Percentiles rank a stretch among this genome's conserved stretches.
Evolutionary conservation across 352 stramenopile species (phyloP).

Genomic region (Pythium rhizo-oryzae): DNA sequence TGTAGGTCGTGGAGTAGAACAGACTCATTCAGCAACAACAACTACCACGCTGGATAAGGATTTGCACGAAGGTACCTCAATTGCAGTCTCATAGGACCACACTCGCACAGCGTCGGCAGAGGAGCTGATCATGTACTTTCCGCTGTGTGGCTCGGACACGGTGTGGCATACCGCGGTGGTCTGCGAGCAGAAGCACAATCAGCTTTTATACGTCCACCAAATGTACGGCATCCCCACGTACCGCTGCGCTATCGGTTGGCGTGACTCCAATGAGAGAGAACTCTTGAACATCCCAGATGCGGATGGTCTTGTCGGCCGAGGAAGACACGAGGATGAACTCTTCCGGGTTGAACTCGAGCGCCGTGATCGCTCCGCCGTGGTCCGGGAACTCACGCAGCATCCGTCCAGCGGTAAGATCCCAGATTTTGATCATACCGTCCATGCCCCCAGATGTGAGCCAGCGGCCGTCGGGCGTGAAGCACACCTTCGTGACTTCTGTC

Average conservation of each 20-base stretch:
- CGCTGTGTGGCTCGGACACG: constrained; percentile 70
- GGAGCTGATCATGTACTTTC: constrained; percentile 80
- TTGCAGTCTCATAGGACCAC: constrained; percentile 85
- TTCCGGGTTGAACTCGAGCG: constrained; percentile 84
- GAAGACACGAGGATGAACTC: constrained; percentile 87
- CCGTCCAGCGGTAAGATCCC: constrained; percentile 81
- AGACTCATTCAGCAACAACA: no score
- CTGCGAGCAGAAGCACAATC: constrained; percentile 27
- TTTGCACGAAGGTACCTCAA: constrained; percentile 45
- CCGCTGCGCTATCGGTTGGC: constrained; percentile 70
- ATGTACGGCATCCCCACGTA: constrained; percentile 27
- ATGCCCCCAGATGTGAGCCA: constrained; percentile 81
- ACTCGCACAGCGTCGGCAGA: constrained; percentile 78
- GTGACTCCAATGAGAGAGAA: constrained; percentile 82
- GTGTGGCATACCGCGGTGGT: constrained; percentile 86
- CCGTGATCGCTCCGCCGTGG: constrained; percentile 75
- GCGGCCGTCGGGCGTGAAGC: constrained; percentile 79
- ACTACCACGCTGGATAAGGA: background rate
- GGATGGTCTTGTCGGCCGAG: constrained; percentile 70
- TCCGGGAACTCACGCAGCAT: constrained; percentile 77
- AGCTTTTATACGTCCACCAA: background rate
- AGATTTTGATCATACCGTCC: constrained; percentile 83
- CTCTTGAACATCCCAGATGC: constrained; percentile 89
- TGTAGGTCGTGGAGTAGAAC: constrained; percentile 10
- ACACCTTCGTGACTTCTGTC: constrained; percentile 75